Conservation (phyloP, 805 yeast species). For the Metschnikowia proteae region DNA sequence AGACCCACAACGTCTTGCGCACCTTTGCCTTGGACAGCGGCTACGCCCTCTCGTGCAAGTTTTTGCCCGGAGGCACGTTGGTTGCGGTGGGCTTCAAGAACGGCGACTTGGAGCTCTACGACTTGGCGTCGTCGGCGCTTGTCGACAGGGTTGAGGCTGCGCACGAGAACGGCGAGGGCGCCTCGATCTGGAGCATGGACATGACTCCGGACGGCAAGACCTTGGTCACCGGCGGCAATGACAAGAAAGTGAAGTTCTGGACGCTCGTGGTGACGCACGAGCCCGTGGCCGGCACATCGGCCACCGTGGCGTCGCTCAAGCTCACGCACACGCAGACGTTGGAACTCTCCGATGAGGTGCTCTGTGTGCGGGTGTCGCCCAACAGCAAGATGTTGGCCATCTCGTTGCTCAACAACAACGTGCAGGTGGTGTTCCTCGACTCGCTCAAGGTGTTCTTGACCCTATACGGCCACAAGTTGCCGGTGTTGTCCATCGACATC, state of each 20-base stretch:
- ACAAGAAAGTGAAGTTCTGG: constrained; percentile 89
- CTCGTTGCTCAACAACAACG: constrained; percentile 88
- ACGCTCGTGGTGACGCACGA: constrained; percentile 65
- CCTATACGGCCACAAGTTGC: constrained; percentile 93
- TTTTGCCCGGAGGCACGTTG: constrained; percentile 88
- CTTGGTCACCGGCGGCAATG: constrained; percentile 90
- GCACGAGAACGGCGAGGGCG: constrained; percentile 40
- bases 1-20: constrained; percentile 70
- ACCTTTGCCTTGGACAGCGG: constrained; percentile 74
- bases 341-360: constrained; percentile 81
- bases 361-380: constrained; percentile 76
- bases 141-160: constrained; percentile 67
- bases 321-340: constrained; percentile 74
- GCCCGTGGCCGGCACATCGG: constrained; percentile 64
- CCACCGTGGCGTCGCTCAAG: constrained; percentile 49
- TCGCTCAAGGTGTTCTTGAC: constrained; percentile 83
- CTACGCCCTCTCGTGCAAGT: constrained; percentile 73
- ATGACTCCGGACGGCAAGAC: constrained; percentile 80
- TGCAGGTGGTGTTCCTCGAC: constrained; percentile 86
- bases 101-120: constrained; percentile 82
- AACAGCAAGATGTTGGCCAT: constrained; percentile 75
- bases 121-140: constrained; percentile 75
- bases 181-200: constrained; percentile 88
- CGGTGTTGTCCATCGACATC: constrained; percentile 89
- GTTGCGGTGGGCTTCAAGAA: constrained; percentile 84